Evolutionary conservation across 2,329 filamentous ascomycete genomes (phyloP).

Genomic region (Ceratocystis cubensis): DNA sequence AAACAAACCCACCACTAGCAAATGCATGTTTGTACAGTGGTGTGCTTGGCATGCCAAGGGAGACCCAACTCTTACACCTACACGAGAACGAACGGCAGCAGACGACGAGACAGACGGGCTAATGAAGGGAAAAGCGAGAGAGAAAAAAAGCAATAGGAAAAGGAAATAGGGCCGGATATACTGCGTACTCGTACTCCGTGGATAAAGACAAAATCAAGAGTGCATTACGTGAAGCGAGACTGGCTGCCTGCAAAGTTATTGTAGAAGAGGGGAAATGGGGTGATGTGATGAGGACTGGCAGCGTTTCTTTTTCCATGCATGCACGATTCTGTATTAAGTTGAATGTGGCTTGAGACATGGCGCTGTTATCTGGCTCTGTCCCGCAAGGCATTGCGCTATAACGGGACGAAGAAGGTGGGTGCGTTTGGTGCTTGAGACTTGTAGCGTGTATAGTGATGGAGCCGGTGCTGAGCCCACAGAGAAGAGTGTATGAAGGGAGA

Average conservation of each 20-base stretch:
- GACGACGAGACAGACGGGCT: neutral
- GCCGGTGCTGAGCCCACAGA: too few relatives aligned
- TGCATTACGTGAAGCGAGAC: neutral
- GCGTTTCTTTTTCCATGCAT: neutral
- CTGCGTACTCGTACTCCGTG: neutral
- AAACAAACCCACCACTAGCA: too few relatives aligned
- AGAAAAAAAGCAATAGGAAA: neutral
- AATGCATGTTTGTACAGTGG: neutral
- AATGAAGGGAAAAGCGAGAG: too few relatives aligned
- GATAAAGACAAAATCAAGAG: neutral
- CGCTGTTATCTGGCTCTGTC: neutral
- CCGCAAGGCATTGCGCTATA: too few relatives aligned
- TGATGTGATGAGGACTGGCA: neutral
- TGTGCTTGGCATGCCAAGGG: neutral
- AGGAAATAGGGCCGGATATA: neutral
- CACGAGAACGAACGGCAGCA: neutral
- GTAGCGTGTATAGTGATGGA: too few relatives aligned
- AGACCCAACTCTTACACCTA: neutral
- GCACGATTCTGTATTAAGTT: neutral
- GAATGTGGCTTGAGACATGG: neutral
- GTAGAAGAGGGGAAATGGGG: neutral
- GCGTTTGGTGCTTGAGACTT: too few relatives aligned
- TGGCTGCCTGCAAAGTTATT: neutral
- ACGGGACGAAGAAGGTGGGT: too few relatives aligned
- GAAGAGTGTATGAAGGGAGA: too few relatives aligned